Evolutionary conservation across 2,329 filamentous ascomycete species (phyloP), one percentile per base, ranked within the genome.

Genomic region (Colletotrichum spinosum): DNA sequence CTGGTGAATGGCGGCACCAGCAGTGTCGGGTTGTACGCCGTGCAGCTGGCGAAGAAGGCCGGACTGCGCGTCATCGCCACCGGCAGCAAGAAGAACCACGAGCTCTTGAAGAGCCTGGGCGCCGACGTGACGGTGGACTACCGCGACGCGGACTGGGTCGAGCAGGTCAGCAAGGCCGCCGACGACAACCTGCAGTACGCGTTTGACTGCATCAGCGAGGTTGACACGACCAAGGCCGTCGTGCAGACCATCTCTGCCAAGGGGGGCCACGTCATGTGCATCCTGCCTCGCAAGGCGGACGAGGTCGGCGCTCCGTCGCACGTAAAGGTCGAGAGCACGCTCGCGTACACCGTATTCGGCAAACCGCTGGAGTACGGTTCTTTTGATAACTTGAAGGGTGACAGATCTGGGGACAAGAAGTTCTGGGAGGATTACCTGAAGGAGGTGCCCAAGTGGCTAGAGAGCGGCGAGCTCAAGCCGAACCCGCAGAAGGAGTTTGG

Each of bases 81-180:
- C 0, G 64, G 53, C 6, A 49, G 54, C 54, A 71, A 75, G 5
- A 66, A 65, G 33, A 82, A 83, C 68, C 74, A 75, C 45, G 77
- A 73, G 1, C 75, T 80, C 4, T 74, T 82, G 15, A 73, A 74
- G 62, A 72, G 70, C 1, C 76, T 80, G 3, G 84, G 84, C n/a
- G 84, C 83, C 8, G 79, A 80, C 17, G 71, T 73, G 6, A 77
- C 75, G 13, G 81, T 85, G 60, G 82, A 87, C 74, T 84, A 86
- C 74, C 73, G 71, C 37, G 67, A 67, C 3, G 52, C 48, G 17
- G 50, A 67, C 44, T 67, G 64, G 64, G 11, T 60, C 4, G 64
- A 65, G 13, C 64, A 65, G 41, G 54, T 60, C 12, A 46, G 35
- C 46, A 69, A 70, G 17, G 75, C 77, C n/a, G 61, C 58, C 2